Evolutionary conservation across 2,329 filamentous ascomycete genomes (phyloP).

Genomic region (Graphilbum ipis-grandicollis): DNA sequence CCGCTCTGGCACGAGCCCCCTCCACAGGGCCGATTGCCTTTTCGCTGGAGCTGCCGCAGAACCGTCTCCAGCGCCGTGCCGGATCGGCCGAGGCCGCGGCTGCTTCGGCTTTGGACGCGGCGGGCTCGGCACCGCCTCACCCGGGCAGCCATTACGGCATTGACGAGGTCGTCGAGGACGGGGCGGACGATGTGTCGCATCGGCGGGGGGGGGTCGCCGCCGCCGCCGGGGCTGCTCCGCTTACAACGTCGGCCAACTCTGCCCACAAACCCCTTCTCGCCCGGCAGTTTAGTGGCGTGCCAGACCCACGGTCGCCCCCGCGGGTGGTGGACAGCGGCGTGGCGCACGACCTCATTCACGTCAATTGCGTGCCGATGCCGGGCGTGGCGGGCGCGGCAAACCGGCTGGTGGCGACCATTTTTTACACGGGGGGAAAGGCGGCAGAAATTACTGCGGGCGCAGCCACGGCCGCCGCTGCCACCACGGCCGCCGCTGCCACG

Average conservation of each 20-base stretch:
- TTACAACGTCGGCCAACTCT: background rate
- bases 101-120: too few species aligned
- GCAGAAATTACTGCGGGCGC: conserved; percentile 7
- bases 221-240: conserved; percentile 11
- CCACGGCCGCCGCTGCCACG: conserved; percentile 16
- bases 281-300: conserved; percentile 40
- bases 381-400: conserved; percentile 25
- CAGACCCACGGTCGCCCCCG: conserved; percentile 39
- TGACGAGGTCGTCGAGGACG: conserved; percentile 45
- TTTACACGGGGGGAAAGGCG: conserved; percentile 32
- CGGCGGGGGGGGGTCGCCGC: too few species aligned
- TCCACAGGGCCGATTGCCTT: conserved; percentile 1
- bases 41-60: conserved; percentile 39
- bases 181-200: conserved; percentile 18
- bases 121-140: too few species aligned
- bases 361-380: conserved; percentile 38
- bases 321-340: conserved; percentile 45
- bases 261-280: conserved; percentile 18
- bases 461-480: conserved; percentile 5
- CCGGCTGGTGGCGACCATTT: conserved; percentile 42
- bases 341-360: conserved; percentile 44
- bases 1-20: conserved; percentile 1
- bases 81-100: too few species aligned
- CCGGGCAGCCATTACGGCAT: conserved; percentile 42
- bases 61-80: conserved; percentile 29